Conservation (phyloP, 2,329 filamentous ascomycete species). For the Eutypella sp. region DNA sequence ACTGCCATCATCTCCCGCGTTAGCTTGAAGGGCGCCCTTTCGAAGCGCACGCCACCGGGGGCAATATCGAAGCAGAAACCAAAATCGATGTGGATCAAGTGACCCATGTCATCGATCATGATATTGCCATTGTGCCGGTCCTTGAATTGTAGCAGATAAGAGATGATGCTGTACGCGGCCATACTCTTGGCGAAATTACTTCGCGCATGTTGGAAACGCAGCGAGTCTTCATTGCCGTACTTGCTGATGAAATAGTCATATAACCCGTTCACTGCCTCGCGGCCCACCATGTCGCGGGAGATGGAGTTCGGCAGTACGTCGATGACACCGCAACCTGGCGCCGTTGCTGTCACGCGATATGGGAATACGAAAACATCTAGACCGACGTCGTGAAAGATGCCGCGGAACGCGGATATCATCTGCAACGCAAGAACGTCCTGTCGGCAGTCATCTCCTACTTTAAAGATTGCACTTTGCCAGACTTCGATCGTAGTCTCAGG, state of each 20-base stretch:
- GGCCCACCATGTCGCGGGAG: constrained; percentile 95
- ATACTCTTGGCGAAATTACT: constrained; percentile 99
- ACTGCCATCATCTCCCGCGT: constrained; percentile 98
- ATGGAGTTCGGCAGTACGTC: constrained; percentile 97
- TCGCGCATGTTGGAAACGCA: constrained; percentile 89
- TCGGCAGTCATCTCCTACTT: constrained; percentile 96
- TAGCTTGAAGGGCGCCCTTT: constrained; percentile 96
- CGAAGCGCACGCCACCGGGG: constrained; percentile 93
- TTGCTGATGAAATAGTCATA: constrained; percentile 98
- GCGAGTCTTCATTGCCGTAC: constrained; percentile 93
- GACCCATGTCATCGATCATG: constrained; percentile 96
- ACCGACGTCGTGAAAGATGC: constrained; percentile 92
- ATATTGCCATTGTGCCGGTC: constrained; percentile 99
- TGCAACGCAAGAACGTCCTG: constrained; percentile 95
- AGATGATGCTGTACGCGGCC: constrained; percentile 97
- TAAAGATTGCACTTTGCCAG: constrained; percentile 99
- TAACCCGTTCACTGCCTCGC: constrained; percentile 94
- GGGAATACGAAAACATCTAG: constrained; percentile 96
- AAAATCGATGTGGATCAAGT: constrained; percentile 98
- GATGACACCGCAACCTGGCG: constrained; percentile 95
- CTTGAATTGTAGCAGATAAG: constrained; percentile 96
- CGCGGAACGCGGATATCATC: constrained; percentile 95
- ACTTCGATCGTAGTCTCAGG: constrained; percentile 69
- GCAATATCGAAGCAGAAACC: constrained; percentile 99
- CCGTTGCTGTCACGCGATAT: constrained; percentile 94